Conservation (phyloP, 495 filamentous ascomycete species). For the Daldinia vernicosa region DNA sequence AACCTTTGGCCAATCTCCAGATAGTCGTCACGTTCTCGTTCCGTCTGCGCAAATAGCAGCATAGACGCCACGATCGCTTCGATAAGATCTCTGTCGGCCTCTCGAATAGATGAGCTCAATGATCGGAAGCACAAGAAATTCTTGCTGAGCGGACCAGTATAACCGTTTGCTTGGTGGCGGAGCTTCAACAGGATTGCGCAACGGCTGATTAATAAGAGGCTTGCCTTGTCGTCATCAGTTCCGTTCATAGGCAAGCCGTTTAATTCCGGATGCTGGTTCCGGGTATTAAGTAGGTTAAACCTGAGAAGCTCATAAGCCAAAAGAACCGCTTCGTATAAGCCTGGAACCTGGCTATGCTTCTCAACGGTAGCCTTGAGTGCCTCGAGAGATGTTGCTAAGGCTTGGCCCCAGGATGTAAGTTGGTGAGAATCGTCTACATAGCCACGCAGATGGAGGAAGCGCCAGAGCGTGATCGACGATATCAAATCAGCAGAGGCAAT, state of each 20-base stretch:
- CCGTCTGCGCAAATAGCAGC: conserved; percentile 78
- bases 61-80: conserved; percentile 82
- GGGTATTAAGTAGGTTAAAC: conserved; percentile 76
- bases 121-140: conserved; percentile 89
- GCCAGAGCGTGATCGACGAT: conserved; percentile 79
- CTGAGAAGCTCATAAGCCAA: conserved; percentile 83
- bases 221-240: conserved; percentile 65
- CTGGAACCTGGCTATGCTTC: conserved; percentile 63
- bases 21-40: conserved; percentile 75
- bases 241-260: conserved; percentile 62
- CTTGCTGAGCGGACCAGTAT: conserved; percentile 92
- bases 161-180: conserved; percentile 84
- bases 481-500: conserved; percentile 75
- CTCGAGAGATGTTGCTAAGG: conserved; percentile 72
- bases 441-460: conserved; percentile 86
- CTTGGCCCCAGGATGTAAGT: conserved; percentile 84
- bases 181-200: conserved; percentile 84
- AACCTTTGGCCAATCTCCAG: conserved; percentile 77
- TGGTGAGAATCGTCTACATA: conserved; percentile 84
- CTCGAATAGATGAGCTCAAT: conserved; percentile 79
- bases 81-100: conserved; percentile 78
- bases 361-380: conserved; percentile 67
- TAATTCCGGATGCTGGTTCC: conserved; percentile 61
- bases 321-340: conserved; percentile 60
- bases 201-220: conserved; percentile 82